Conservation (phyloP, 371 early-diverging fungal species). For the Mucor mucedo region DNA sequence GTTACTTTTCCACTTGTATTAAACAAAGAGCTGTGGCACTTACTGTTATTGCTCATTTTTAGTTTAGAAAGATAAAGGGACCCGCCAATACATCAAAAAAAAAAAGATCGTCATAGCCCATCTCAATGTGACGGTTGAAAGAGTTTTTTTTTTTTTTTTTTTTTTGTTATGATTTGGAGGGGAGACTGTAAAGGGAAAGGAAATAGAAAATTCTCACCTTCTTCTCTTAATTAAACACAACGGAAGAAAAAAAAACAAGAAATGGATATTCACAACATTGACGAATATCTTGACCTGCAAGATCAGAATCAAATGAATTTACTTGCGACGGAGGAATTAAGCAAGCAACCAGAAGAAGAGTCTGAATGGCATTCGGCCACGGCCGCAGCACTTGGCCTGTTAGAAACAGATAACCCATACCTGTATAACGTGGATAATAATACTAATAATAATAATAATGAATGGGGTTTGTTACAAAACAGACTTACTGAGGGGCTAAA, state of each 20-base stretch:
- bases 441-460: conserved; percentile 5
- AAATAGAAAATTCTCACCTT: no score
- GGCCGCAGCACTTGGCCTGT: not conserved
- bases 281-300: conserved; percentile 34
- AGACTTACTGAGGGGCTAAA: conserved; percentile 13
- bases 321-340: conserved; percentile 22
- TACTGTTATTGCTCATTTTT: conserved; percentile 3
- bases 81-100: not conserved
- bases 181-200: no score
- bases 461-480: conserved; percentile 25
- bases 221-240: no score
- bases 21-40: no score
- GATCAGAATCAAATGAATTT: conserved; percentile 27
- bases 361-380: conserved; percentile 32
- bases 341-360: not conserved
- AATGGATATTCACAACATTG: conserved; percentile 37
- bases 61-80: not conserved
- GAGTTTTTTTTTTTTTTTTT: conserved; percentile 1
- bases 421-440: not conserved
- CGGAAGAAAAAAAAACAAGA: conserved; percentile 10
- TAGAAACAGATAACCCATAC: not conserved
- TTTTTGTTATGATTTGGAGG: conserved; percentile 2
- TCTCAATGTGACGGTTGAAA: not conserved
- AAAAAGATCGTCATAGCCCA: not conserved
- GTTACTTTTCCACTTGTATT: no score